Evolutionary conservation across 345 rosid genomes (phyloP).

Genomic region (Gossypium longicalyx): DNA sequence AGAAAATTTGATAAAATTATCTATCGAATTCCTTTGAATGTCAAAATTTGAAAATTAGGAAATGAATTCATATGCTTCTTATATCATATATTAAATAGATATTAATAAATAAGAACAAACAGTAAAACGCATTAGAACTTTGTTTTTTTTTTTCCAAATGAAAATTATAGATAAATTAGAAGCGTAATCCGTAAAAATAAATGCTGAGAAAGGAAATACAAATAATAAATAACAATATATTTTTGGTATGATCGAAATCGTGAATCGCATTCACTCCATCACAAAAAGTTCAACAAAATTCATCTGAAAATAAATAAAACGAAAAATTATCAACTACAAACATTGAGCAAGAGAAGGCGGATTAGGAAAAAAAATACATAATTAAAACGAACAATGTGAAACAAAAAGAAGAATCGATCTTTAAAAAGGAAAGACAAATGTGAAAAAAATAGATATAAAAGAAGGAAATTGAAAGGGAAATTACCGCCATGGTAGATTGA

Average conservation of each 20-base stretch:
- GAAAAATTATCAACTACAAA: background rate
- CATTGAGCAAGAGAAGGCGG: background rate
- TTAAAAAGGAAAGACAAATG: background rate
- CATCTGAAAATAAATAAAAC: background rate
- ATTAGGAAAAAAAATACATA: background rate
- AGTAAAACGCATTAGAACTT: background rate
- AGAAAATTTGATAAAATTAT: too few species aligned
- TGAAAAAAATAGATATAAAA: background rate
- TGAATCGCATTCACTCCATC: background rate
- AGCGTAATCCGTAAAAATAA: background rate
- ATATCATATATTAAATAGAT: background rate
- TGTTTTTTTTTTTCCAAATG: too few species aligned
- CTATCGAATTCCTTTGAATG: background rate
- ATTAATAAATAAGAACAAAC: background rate
- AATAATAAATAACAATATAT: too few species aligned
- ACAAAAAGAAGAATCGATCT: background rate
- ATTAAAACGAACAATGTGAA: background rate
- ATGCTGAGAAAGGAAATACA: background rate
- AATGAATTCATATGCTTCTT: background rate
- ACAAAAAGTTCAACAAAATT: background rate
- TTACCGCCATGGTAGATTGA: background rate
- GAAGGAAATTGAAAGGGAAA: background rate
- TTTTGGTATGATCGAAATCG: background rate
- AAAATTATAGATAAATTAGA: background rate
- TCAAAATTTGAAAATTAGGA: background rate